Conservation (phyloP, 495 filamentous ascomycete species). For the Parathielavia hyrcaniae region DNA sequence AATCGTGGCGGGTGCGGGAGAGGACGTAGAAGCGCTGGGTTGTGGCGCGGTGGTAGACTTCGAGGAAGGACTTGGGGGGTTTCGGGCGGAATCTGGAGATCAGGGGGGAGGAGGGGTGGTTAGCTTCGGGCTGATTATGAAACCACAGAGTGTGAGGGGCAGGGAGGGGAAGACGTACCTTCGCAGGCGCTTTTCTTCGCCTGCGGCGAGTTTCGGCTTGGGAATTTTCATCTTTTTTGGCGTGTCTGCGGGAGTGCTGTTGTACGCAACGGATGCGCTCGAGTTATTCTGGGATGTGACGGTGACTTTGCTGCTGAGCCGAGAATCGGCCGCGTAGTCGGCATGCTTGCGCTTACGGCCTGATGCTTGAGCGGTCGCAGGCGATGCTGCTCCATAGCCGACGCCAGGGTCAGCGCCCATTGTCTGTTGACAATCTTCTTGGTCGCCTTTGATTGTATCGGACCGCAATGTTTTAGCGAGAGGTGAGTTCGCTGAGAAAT, state of each 20-base stretch:
- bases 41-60: slow-evolving; percentile 36
- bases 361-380: slow-evolving; percentile 6
- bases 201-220: not conserved
- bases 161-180: slow-evolving; percentile 8
- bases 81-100: slow-evolving; percentile 34
- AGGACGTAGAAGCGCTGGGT: slow-evolving; percentile 44
- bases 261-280: not conserved
- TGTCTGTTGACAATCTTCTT: too few species aligned
- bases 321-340: not conserved
- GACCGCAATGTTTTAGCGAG: too few species aligned
- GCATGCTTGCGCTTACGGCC: slow-evolving; percentile 14
- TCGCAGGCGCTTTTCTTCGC: slow-evolving; percentile 23
- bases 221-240: not conserved
- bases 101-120: not conserved
- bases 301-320: not conserved
- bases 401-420: not conserved
- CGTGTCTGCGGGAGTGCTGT: not conserved
- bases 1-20: slow-evolving; percentile 29
- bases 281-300: not conserved
- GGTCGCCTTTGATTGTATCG: too few species aligned
- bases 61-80: slow-evolving; percentile 33
- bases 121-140: not conserved
- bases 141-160: too few species aligned
- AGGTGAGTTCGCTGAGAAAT: too few species aligned
- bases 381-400: not conserved